Conservation (phyloP, 1,139 yeast species). For the Lodderomyces parapsilosis region DNA sequence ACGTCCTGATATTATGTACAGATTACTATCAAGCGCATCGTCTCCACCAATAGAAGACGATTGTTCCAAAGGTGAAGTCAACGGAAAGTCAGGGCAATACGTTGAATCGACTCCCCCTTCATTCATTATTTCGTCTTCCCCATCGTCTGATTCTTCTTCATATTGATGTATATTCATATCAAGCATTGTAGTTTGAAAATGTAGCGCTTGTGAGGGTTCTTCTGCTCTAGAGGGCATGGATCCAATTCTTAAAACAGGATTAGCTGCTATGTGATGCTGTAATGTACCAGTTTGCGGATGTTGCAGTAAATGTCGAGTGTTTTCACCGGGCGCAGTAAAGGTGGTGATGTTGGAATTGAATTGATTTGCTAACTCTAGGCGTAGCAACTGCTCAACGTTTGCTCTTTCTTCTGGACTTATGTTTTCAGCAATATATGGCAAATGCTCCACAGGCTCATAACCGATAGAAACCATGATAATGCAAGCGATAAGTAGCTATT, state of each 20-base stretch:
- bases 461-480: slow-evolving; percentile 25
- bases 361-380: slow-evolving; percentile 24
- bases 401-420: slow-evolving; percentile 32
- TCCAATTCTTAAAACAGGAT: background rate
- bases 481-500: background rate
- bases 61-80: slow-evolving; percentile 15
- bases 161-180: slow-evolving; percentile 20
- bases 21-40: slow-evolving; percentile 17
- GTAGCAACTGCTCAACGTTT: slow-evolving; percentile 34
- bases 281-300: background rate
- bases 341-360: slow-evolving; percentile 15
- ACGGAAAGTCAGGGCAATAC: slow-evolving; percentile 30
- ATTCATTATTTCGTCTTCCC: slow-evolving; percentile 17
- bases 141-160: slow-evolving; percentile 30
- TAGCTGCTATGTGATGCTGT: slow-evolving; percentile 4
- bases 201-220: slow-evolving; percentile 18
- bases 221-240: slow-evolving; percentile 31
- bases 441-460: slow-evolving; percentile 31
- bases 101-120: slow-evolving; percentile 23
- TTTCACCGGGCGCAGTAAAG: slow-evolving; percentile 6
- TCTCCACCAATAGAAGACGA: slow-evolving; percentile 8
- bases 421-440: slow-evolving; percentile 32
- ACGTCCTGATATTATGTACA: slow-evolving; percentile 35
- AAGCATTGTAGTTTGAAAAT: slow-evolving; percentile 4
- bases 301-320: too few relatives aligned